A percentile compares a stretch with the other conserved stretches of the same genome.
Conservation (phyloP, 345 rosid genomes). For the Trapa bicornis region DNA sequence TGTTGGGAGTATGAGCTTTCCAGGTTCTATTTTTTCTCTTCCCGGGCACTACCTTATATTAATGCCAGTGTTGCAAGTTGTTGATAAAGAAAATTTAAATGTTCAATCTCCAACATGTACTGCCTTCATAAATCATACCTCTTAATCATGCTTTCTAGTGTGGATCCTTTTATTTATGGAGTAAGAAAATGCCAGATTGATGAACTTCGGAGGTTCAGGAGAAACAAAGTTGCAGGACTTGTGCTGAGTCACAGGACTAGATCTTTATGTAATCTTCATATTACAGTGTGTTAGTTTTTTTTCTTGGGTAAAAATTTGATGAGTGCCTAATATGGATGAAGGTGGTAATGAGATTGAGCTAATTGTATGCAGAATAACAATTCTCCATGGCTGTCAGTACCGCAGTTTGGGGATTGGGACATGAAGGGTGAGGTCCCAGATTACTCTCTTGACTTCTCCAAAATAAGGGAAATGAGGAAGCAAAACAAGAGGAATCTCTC, state of each 20-base stretch:
- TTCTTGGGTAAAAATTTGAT: neutral
- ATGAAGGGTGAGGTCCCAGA: slow-evolving; percentile 84
- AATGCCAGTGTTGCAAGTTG: neutral
- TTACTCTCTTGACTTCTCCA: slow-evolving; percentile 80
- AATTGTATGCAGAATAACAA: slow-evolving; percentile 32
- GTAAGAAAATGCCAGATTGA: too few relatives aligned
- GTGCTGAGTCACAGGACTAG: too few relatives aligned
- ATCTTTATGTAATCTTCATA: too few relatives aligned
- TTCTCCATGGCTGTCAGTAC: slow-evolving; percentile 85
- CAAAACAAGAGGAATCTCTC: slow-evolving; percentile 83
- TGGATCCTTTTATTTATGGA: too few relatives aligned
- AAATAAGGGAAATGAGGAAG: slow-evolving; percentile 91
- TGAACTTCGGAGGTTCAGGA: too few relatives aligned
- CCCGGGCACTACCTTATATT: neutral
- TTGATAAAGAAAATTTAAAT: neutral
- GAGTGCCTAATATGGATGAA: neutral
- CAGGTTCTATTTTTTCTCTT: neutral
- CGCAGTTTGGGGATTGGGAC: slow-evolving; percentile 98
- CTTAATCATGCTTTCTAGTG: too few relatives aligned
- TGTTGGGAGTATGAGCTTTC: neutral
- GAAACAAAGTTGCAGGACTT: too few relatives aligned
- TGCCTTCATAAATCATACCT: too few relatives aligned
- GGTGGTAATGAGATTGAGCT: neutral
- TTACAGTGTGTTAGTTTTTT: too few relatives aligned
- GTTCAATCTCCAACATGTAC: too few relatives aligned